Evolutionary conservation across 768 basidiomycete genomes (phyloP), one percentile per base, ranked within the genome.

Genomic region (Tephrocybe rancida): DNA sequence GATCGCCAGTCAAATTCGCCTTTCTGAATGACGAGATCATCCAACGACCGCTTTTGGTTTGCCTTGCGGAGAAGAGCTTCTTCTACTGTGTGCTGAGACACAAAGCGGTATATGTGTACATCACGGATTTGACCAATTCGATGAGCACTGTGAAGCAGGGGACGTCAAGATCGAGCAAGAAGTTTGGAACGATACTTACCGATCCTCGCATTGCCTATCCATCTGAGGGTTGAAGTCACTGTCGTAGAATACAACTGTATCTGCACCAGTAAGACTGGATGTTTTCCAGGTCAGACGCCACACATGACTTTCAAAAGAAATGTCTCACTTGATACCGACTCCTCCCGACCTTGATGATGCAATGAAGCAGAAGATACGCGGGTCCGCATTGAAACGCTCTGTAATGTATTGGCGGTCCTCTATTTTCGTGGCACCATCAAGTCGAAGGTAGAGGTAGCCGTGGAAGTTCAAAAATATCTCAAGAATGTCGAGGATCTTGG

Each of bases 101-200:
- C 86, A 66, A 98, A 93, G 16, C 95, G 88, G 70, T 96, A 97
- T 61, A 98, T 95, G 67, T 97, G 92, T 8, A 98, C 95, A 64
- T 95, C 92, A 44, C 92, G 90, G 54, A 93, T 93, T 68, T 98
- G 96, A 8, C 96, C 96, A 57, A 99, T 98, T n/a, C 96, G 91
- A 67, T 99, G 96, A 0, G 95, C 96, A 43, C 95, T 92, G 47
- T 22, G 25, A 39, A 39, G 21, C 41, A 45, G 8, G 50, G 54
- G 26, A 26, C n/a, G 11, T 45, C 24, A 30, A 37, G 5, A 5
- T 44, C 14, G 24, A 29, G 1, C 30, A 48, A 7, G 4, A 44
- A 27, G 32, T 38, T 13, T 18, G 35, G 22, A 38, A 24, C 22
- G 43, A 3, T n/a, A 61, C 81, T 56, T 65, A 87, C 87, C 89